Evolutionary conservation across 306 rosid species (phyloP).

Genomic region (Carpinus fangiana): DNA sequence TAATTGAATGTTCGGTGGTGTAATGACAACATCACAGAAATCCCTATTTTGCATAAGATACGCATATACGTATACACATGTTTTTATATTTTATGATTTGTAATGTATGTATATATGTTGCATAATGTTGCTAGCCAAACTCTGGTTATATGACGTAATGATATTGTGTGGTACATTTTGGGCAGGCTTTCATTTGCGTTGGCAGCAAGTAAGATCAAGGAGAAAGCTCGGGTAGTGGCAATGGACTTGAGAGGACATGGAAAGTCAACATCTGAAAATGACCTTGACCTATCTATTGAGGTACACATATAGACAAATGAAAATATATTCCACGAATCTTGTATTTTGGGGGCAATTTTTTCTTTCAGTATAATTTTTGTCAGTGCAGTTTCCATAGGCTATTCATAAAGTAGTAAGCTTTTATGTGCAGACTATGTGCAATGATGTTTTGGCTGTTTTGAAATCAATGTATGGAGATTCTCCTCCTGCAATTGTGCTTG

Average conservation of each 20-base stretch:
- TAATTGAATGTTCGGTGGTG: too few species aligned
- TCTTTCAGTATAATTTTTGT: constrained; percentile 1
- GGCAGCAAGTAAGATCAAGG: constrained; percentile 70
- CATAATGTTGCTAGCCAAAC: neutral
- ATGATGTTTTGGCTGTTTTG: constrained; percentile 80
- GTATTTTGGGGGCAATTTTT: neutral
- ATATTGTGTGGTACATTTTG: constrained; percentile 4
- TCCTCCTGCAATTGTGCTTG: constrained; percentile 67
- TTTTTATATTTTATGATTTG: too few species aligned
- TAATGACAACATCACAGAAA: too few species aligned
- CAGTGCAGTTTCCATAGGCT: constrained; percentile 19
- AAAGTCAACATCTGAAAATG: constrained; percentile 73
- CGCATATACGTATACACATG: too few species aligned
- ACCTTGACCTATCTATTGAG: constrained; percentile 80
- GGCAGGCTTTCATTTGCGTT: constrained; percentile 89
- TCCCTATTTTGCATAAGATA: too few species aligned
- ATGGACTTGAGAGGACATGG: constrained; percentile 99
- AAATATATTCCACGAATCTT: neutral
- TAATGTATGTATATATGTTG: neutral
- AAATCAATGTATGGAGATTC: constrained; percentile 74
- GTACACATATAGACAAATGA: constrained; percentile 37
- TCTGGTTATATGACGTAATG: neutral
- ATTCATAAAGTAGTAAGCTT: constrained; percentile 17
- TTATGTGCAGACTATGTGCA: constrained; percentile 83
- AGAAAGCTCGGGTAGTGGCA: constrained; percentile 80